Conservation (phyloP, 2,329 filamentous ascomycete genomes). For the Fonsecaea monophora region DNA sequence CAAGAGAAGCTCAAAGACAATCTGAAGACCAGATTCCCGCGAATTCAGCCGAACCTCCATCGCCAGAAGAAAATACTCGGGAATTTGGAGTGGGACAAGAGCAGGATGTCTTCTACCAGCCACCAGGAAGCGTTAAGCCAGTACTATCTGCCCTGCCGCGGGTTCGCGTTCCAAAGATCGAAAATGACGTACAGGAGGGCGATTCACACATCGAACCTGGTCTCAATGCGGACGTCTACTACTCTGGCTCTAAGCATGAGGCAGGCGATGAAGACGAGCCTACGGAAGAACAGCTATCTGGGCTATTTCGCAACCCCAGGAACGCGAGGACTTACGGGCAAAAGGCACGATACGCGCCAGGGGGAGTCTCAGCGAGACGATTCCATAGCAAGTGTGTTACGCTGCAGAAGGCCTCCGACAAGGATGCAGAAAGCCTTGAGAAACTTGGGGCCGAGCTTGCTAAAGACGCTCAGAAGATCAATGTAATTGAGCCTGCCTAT, state of each 20-base stretch:
- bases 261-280: slow-evolving; percentile 47
- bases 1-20: slow-evolving; percentile 55
- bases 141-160: slow-evolving; percentile 61
- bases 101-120: slow-evolving; percentile 64
- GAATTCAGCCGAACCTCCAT: slow-evolving; percentile 54
- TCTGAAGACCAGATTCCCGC: slow-evolving; percentile 62
- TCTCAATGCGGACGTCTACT: slow-evolving; percentile 64
- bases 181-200: slow-evolving; percentile 55
- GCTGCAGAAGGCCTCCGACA: slow-evolving; percentile 35
- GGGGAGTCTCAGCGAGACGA: slow-evolving; percentile 17
- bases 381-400: slow-evolving; percentile 32
- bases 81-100: slow-evolving; percentile 58
- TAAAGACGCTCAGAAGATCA: slow-evolving; percentile 48
- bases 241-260: slow-evolving; percentile 44
- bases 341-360: slow-evolving; percentile 46
- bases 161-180: slow-evolving; percentile 62
- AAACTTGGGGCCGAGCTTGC: slow-evolving; percentile 57
- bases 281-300: slow-evolving; percentile 65
- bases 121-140: slow-evolving; percentile 55
- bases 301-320: slow-evolving; percentile 67
- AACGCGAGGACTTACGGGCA: slow-evolving; percentile 61
- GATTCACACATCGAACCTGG: slow-evolving; percentile 50
- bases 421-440: slow-evolving; percentile 50
- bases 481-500: slow-evolving; percentile 35
- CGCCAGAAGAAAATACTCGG: slow-evolving; percentile 37